Conservation (phyloP, 1,284 basidiomycete species). For the Irpex lacteus region DNA sequence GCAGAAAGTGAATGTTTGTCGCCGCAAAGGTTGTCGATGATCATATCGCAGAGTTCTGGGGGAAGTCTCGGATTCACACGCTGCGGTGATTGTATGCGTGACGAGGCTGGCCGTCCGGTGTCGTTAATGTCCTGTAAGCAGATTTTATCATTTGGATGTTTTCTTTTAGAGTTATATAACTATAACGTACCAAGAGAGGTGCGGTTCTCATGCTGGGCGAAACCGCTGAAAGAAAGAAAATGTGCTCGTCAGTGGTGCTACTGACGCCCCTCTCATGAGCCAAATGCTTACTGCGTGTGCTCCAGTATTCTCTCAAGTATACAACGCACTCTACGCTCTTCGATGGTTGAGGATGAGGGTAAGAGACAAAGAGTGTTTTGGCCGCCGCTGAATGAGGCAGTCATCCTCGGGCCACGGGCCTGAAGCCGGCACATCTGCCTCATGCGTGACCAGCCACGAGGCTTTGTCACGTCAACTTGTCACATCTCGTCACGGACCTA, state of each 20-base stretch:
- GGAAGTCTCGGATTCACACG: slow-evolving; percentile 5
- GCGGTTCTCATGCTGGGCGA: background rate
- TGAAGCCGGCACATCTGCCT: background rate
- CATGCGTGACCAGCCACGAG: background rate
- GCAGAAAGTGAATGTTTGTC: slow-evolving; percentile 5
- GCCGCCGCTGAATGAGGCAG: background rate
- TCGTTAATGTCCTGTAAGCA: background rate
- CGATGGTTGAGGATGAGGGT: background rate
- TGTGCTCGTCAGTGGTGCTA: too few species aligned
- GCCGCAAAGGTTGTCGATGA: slow-evolving; percentile 11
- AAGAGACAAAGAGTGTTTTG: background rate
- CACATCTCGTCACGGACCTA: background rate
- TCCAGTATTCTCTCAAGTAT: too few species aligned
- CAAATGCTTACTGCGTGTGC: too few species aligned
- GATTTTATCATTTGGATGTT: too few species aligned
- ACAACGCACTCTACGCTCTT: too few species aligned
- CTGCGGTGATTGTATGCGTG: background rate
- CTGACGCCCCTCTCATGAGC: too few species aligned
- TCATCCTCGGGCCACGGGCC: too few species aligned
- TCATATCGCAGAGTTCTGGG: slow-evolving; percentile 15
- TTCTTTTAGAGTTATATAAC: too few species aligned
- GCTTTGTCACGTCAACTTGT: background rate
- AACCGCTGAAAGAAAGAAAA: background rate
- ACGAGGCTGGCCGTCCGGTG: background rate
- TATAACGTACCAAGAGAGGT: background rate